Conservation (phyloP, 2,329 filamentous ascomycete genomes). For the Penicillium sp. region DNA sequence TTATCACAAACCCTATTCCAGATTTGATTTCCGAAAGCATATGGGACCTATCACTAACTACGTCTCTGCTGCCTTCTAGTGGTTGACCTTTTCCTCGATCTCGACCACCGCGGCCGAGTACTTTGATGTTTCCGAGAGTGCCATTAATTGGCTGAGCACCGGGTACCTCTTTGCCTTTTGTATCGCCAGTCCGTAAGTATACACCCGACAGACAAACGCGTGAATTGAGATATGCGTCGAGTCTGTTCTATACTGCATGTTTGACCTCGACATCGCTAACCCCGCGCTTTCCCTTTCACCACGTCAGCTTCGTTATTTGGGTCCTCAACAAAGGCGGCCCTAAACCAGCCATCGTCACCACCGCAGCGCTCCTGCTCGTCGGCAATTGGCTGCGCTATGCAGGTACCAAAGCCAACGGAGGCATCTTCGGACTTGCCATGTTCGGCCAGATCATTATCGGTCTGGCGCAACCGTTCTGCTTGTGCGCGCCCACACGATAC, state of each 20-base stretch:
- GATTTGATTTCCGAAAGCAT: neutral
- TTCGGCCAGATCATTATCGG: slow-evolving; percentile 91
- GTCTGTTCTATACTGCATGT: neutral
- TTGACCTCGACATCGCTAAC: slow-evolving; percentile 4
- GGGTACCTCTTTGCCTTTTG: slow-evolving; percentile 86
- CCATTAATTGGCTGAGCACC: slow-evolving; percentile 92
- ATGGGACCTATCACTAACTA: neutral
- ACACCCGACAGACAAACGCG: neutral
- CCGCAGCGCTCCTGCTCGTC: slow-evolving; percentile 74
- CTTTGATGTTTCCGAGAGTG: slow-evolving; percentile 74
- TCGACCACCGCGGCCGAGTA: slow-evolving; percentile 75
- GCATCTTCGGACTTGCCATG: slow-evolving; percentile 78
- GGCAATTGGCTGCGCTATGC: slow-evolving; percentile 94
- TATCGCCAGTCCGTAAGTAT: slow-evolving; percentile 66
- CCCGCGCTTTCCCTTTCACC: neutral
- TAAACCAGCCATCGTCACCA: slow-evolving; percentile 74
- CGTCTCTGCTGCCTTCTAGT: too few relatives aligned
- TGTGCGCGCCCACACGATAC: slow-evolving; percentile 87
- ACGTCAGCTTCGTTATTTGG: slow-evolving; percentile 67
- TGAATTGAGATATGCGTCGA: neutral
- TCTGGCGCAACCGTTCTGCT: slow-evolving; percentile 87
- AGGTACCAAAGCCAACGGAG: slow-evolving; percentile 64
- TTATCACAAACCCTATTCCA: neutral
- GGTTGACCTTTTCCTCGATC: slow-evolving; percentile 90
- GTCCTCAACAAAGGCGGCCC: slow-evolving; percentile 78